Evolutionary conservation across 202 grass and related monocot genomes (phyloP), one percentile per base, ranked within the genome.

Genomic region (Schoenoplectus triqueter): DNA sequence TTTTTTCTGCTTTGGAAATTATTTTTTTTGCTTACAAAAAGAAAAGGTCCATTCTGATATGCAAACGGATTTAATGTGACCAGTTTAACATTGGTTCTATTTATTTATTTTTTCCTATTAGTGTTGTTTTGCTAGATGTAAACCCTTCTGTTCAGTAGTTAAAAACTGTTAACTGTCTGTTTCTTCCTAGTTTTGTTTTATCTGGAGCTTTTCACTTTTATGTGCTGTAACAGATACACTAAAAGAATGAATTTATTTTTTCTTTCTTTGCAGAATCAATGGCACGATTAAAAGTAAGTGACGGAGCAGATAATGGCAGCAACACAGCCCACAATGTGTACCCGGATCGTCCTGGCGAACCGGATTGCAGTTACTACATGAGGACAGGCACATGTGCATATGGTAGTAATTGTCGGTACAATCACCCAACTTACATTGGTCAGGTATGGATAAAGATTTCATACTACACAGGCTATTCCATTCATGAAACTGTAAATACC

Each of bases 371-470:
- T 68, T 70, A 85, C 76, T 88, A 88, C 89, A 13, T 85, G 57
- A 79, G 55, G 66, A 87, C 83, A 4, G 81, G 81, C 6, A 87
- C 14, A 3, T 90, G 86, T 51, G 48, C 39, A 41, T 86, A 86
- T 68, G 89, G 86, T 66, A 73, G 50, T 54, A 88, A 59, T 17
- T 90, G 89, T 81, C 39, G 50, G 42, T 90, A 71, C 89, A 88
- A 90, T 54, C 89, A 90, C 6, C 86, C 86, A 5, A 83, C 65
- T 69, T 18, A 70, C 64, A 83, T 83, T 59, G 49, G 64, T 54
- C 81, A 69, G 84, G 73, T 86, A 79, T 10, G 31, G 39, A 61
- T 79, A 42, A 42, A 40, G 39, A 45, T 79, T 31, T 79, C 11
- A 79, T 10, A 78, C 14, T 40, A 59, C 13, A 41, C 13, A 60